phyloP scores from a whole-genome alignment of 1,284 basidiomycete species.

The Cryptococcus sp. region DNA sequence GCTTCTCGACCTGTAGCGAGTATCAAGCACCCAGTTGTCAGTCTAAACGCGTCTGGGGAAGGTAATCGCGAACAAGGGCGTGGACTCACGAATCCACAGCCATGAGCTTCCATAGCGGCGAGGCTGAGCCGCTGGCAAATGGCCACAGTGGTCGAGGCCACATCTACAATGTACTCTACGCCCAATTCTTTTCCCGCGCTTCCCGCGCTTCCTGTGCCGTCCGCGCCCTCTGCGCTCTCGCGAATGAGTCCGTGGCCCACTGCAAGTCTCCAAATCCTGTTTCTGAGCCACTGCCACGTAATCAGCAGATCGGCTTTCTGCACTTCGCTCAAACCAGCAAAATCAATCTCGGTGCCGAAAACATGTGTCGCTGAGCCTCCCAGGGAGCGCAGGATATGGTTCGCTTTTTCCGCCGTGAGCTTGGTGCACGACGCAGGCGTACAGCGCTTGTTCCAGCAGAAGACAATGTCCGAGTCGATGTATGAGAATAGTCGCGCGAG shows the following conservation, averaged over 20 bases:
- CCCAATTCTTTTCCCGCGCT: conserved; percentile 16
- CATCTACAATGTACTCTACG: conserved; percentile 28
- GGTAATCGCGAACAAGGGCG: background rate
- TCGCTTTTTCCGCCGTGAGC: conserved; percentile 15
- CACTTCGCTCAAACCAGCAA: conserved; percentile 21
- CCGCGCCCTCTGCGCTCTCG: conserved; percentile 5
- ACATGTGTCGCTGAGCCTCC: conserved; percentile 23
- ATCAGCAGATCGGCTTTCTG: conserved; percentile 39
- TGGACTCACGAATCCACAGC: conserved; percentile 33
- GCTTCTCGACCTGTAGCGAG: conserved; percentile 27
- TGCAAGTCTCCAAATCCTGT: conserved; percentile 33
- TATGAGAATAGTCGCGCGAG: conserved; percentile 33
- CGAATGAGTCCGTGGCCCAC: conserved; percentile 24
- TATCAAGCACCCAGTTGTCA: background rate
- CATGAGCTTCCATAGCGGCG: conserved; percentile 34
- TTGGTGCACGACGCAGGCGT: conserved; percentile 11
- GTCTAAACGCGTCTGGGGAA: background rate
- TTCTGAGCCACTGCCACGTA: conserved; percentile 43
- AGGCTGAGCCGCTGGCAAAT: conserved; percentile 26
- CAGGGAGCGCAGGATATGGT: conserved; percentile 15
- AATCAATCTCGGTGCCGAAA: conserved; percentile 20
- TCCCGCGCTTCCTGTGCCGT: too few relatives aligned
- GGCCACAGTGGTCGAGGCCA: conserved; percentile 24
- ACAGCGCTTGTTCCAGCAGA: conserved; percentile 35
- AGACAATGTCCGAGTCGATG: conserved; percentile 32